Conservation (phyloP, 345 rosid species). For the Mangifera indica region DNA sequence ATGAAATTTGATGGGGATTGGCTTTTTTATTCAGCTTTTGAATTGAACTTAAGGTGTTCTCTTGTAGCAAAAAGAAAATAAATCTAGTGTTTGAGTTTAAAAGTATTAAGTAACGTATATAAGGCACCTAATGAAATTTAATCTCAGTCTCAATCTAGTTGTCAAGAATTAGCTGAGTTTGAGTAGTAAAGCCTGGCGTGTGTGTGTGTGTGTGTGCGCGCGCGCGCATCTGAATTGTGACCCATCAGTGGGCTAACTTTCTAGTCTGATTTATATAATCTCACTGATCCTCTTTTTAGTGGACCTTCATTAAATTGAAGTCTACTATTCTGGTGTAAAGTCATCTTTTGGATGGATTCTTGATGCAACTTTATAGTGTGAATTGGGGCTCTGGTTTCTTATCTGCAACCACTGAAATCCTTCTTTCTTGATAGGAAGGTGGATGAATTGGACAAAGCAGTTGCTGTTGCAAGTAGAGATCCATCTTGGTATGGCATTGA, state of each 20-base stretch:
- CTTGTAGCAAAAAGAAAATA: too few species aligned
- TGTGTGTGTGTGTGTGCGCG: too few species aligned
- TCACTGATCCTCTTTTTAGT: background rate
- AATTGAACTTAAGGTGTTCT: background rate
- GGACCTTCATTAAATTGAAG: background rate
- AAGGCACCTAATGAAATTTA: too few species aligned
- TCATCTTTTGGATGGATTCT: background rate
- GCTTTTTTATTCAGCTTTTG: background rate
- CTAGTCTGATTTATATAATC: background rate
- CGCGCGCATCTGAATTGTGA: background rate
- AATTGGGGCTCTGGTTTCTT: conserved; percentile 7
- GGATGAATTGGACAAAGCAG: conserved; percentile 93
- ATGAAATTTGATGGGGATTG: background rate
- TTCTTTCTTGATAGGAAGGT: conserved; percentile 81
- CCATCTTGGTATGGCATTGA: conserved; percentile 90
- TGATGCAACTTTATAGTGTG: background rate
- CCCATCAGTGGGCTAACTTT: background rate
- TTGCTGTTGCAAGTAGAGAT: conserved; percentile 82
- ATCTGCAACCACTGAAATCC: conserved; percentile 45
- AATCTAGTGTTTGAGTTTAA: background rate
- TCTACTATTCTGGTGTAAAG: background rate
- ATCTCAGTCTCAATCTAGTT: background rate
- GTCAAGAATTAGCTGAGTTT: background rate
- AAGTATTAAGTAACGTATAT: background rate
- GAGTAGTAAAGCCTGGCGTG: background rate